A percentile compares a stretch with the other conserved stretches of the same genome.
These are phyloP conservation scores for Phytophthora citrophthora DNA, from an alignment of 352 stramenopile species.

Conservation along the genomic window DNA sequence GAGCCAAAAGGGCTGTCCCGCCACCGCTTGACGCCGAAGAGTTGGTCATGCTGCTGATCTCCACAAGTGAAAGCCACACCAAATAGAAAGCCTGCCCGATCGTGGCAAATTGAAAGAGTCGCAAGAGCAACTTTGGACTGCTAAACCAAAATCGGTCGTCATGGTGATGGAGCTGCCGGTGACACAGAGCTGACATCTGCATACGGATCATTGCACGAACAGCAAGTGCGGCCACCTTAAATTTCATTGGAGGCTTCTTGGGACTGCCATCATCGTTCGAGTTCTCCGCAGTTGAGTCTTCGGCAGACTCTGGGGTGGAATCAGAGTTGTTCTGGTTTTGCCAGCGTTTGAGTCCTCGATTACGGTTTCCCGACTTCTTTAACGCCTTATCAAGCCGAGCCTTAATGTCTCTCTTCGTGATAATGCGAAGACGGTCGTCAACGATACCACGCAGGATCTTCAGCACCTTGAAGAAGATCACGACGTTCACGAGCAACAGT, in stretches of 20 bases:
- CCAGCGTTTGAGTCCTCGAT: constrained; percentile 4
- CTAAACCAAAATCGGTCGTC: constrained; percentile 87
- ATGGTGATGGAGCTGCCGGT: constrained; percentile 82
- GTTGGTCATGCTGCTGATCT: constrained; percentile 50
- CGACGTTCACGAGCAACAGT: constrained; percentile 68
- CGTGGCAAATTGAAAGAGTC: constrained; percentile 86
- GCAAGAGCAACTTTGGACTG: constrained; percentile 71
- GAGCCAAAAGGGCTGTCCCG: constrained; percentile 36
- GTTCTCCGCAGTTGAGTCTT: constrained; percentile 23
- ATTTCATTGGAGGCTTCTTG: constrained; percentile 33
- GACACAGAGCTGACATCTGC: constrained; percentile 89
- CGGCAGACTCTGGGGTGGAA: constrained; percentile 17
- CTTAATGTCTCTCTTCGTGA: constrained; percentile 74
- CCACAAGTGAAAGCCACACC: constrained; percentile 85
- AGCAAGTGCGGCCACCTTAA: constrained; percentile 65
- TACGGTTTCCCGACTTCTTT: constrained; percentile 12
- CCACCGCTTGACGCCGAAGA: constrained; percentile 15
- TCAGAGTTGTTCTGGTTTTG: constrained; percentile 2
- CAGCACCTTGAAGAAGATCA: constrained; percentile 90
- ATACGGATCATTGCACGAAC: constrained; percentile 82
- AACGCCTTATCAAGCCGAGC: constrained; percentile 36
- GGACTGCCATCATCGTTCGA: constrained; percentile 19
- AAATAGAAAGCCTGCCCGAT: constrained; percentile 89
- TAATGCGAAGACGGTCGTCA: constrained; percentile 77
- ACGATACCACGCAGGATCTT: constrained; percentile 84